Evolutionary conservation across 2,329 filamentous ascomycete species (phyloP), one percentile per base, ranked within the genome.

Genomic region (Plenodomus lindquistii): DNA sequence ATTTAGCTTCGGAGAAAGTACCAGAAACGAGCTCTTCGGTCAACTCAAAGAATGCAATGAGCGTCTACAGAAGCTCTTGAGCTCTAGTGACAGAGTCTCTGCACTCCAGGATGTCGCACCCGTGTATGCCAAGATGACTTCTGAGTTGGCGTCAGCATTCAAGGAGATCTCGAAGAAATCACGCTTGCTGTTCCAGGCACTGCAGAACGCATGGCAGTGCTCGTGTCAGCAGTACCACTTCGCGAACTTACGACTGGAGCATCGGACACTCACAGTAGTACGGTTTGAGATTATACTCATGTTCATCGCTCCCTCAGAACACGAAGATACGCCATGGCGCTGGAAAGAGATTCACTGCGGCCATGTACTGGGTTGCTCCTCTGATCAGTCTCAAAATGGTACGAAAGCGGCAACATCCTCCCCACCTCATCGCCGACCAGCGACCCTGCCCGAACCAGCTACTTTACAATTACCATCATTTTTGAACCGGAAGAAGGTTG

Each of bases 271-370:
- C 9, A 36, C 60, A 15, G 52, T 55, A 22, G 36, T 47, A 16
- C 55, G 45, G 38, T 63, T 63, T 37, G 54, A 61, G 20, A 42
- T 62, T 27, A 52, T 62, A 34, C 46, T 62, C n/a, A n/a, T n/a
- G n/a, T n/a, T n/a, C n/a, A n/a, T n/a, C n/a, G n/a, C n/a, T n/a
- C n/a, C n/a, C n/a, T n/a, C n/a, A n/a, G n/a, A n/a, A n/a, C n/a
- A n/a, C n/a, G n/a, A n/a, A n/a, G n/a, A n/a, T n/a, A n/a, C n/a
- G n/a, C n/a, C n/a, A n/a, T n/a, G n/a, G n/a, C n/a, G n/a, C n/a
- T n/a, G n/a, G n/a, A n/a, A n/a, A n/a, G n/a, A n/a, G n/a, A n/a
- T n/a, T n/a, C n/a, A n/a, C n/a, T n/a, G n/a, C n/a, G n/a, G n/a
- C n/a, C n/a, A n/a, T n/a, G n/a, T n/a, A n/a, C n/a, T n/a, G n/a